These are phyloP conservation scores for Fusarium napiforme DNA, from an alignment of 2,329 filamentous ascomycete species.

Conservation along the genomic window DNA sequence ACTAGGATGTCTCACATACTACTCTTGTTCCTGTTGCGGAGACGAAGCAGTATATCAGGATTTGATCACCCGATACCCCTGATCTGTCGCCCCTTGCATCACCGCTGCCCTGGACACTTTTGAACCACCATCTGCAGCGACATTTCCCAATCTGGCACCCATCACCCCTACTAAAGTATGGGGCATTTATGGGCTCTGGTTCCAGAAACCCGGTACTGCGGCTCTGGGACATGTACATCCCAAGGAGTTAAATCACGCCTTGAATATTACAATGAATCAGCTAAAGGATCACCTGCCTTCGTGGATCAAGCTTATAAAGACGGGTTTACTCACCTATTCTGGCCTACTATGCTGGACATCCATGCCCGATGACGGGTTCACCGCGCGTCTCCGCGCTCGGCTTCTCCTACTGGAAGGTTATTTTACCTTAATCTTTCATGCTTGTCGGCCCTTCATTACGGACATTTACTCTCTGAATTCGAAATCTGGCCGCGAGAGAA, in stretches of 20 bases:
- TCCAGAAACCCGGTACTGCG: too few species aligned
- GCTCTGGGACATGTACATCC: rapidly evolving
- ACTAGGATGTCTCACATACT: background rate
- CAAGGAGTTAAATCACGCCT: background rate
- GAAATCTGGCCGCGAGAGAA: too few species aligned
- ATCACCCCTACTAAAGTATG: too few species aligned
- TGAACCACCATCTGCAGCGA: too few species aligned
- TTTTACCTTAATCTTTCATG: rapidly evolving
- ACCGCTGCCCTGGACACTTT: too few species aligned
- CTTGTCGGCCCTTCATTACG: background rate
- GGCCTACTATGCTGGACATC: background rate
- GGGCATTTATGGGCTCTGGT: too few species aligned
- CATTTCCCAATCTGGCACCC: too few species aligned
- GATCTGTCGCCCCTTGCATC: background rate
- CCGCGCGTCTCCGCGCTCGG: too few species aligned
- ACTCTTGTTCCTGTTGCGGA: background rate
- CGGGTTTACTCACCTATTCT: rapidly evolving
- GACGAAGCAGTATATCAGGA: rapidly evolving
- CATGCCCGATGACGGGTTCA: too few species aligned
- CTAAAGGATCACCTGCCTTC: too few species aligned
- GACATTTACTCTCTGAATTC: background rate
- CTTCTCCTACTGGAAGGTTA: too few species aligned
- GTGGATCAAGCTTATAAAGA: background rate
- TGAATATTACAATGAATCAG: rapidly evolving
- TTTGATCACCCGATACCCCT: rapidly evolving